phyloP scores from a whole-genome alignment of 768 basidiomycete genomes.

The Floccularia luteovirens region DNA sequence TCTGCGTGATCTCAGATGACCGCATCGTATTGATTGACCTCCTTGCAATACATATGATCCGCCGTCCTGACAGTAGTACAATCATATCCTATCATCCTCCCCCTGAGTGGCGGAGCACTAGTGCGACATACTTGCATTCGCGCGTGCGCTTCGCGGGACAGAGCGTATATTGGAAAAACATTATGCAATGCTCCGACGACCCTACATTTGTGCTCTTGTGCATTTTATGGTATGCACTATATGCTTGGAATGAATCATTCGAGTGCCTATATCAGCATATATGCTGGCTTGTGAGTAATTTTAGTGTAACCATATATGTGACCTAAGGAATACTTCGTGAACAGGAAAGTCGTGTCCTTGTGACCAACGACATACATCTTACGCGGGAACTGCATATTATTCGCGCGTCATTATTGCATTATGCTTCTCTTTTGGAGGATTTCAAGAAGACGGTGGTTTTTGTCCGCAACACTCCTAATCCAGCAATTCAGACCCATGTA shows the following conservation, averaged over 20 bases:
- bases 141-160: conserved; percentile 29
- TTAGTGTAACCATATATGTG: not conserved
- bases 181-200: conserved; percentile 31
- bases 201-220: conserved; percentile 46
- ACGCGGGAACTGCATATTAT: conserved; percentile 47
- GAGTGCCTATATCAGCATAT: conserved; percentile 45
- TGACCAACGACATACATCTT: conserved; percentile 26
- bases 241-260: conserved; percentile 53
- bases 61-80: conserved; percentile 27
- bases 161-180: conserved; percentile 37
- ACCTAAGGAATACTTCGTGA: conserved; percentile 11
- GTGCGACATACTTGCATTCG: conserved; percentile 28
- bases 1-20: conserved; percentile 10
- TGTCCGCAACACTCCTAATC: conserved; percentile 35
- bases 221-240: conserved; percentile 49
- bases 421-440: conserved; percentile 41
- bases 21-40: conserved; percentile 31
- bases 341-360: conserved; percentile 34
- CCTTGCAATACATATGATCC: conserved; percentile 34
- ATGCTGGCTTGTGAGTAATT: conserved; percentile 31
- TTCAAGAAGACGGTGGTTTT: conserved; percentile 43
- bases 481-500: conserved; percentile 32
- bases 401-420: conserved; percentile 47
- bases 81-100: conserved; percentile 39
- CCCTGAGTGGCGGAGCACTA: conserved; percentile 22